Evolutionary conservation across 345 rosid genomes (phyloP), one percentile per base, ranked within the genome.

Genomic region (Lumnitzera racemosa): DNA sequence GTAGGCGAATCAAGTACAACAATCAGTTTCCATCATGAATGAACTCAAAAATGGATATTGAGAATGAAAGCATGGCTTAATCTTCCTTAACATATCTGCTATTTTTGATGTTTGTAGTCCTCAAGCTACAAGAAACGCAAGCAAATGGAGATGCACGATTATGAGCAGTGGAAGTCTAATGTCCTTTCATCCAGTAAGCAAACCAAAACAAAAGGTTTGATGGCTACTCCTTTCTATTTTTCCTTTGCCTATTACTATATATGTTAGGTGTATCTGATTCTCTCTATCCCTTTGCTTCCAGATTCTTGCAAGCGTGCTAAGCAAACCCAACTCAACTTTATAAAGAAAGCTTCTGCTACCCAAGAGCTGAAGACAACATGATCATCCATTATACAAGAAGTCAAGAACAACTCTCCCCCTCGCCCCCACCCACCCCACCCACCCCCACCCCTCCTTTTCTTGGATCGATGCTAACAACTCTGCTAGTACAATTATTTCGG

Each of bases 151-250:
- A 84, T 79, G 66, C 73, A 53, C 56, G 83, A 67, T 59, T 89
- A 87, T 56, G 88, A 87, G 65, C 81, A 89, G 15, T 89, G 96
- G 91, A 92, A 92, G 67, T 78, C 96, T 2, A 63, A 84, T 5
- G 88, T 92, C 8, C 56, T 85, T 13, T 61, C 81, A 63, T 78
- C 94, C 1, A 81, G 83, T 54, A 75, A 77, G 53, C 55, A 77
- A 55, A 76, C 51, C 43, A 68, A 76, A 62, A 70, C 63, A 61
- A 69, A 78, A 73, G 91, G 91, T 85, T 36, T 55, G 56, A 53
- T 5, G 25, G 46, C 12, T 41, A 24, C 58, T 58, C 16, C 20
- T 16, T 4, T 49, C 51, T 20, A 20, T 31, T 13, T 52, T 15
- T 55, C n/a, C 27, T 51, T 25, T 24, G 12, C 4, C 36, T 48